phyloP scores from a whole-genome alignment of 257 asterid genomes.

The Scutellaria barbata region DNA sequence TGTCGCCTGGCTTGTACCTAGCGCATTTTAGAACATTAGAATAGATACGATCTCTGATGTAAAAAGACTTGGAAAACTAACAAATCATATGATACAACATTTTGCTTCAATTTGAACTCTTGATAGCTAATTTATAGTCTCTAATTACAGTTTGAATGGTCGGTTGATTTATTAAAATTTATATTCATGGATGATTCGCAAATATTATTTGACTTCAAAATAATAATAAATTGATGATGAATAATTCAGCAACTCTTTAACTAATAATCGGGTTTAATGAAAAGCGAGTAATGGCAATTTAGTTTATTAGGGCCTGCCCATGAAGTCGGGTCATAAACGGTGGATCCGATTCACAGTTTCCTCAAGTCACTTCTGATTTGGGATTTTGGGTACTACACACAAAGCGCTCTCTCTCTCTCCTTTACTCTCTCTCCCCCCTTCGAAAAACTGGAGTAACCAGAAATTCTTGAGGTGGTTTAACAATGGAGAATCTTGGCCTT shows the following conservation, averaged over 20 bases:
- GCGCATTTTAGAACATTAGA: not conserved
- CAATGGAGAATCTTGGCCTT: conserved; percentile 70
- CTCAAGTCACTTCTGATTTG: conserved; percentile 24
- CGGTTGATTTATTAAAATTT: no score
- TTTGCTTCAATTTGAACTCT: conserved; percentile 8
- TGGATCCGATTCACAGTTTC: conserved; percentile 3
- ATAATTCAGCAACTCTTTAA: no score
- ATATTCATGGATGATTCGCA: no score
- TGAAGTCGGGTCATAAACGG: conserved; percentile 13
- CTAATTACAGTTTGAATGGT: no score
- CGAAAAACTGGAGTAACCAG: conserved; percentile 21
- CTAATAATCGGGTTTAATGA: no score
- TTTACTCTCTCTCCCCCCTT: conserved; percentile 13
- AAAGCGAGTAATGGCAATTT: no score
- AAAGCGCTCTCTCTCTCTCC: not conserved
- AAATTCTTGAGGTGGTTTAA: conserved; percentile 13
- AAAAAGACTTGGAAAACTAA: conserved; percentile 32
- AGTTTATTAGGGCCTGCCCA: not conserved
- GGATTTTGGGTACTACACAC: conserved; percentile 26
- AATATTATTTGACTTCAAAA: no score
- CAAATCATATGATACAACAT: conserved; percentile 27
- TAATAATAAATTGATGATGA: no score
- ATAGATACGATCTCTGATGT: conserved; percentile 10
- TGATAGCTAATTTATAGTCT: not conserved
- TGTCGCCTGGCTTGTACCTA: not conserved